Evolutionary conservation across 495 filamentous ascomycete species (phyloP).

Genomic region (Talaromyces proteolyticus): DNA sequence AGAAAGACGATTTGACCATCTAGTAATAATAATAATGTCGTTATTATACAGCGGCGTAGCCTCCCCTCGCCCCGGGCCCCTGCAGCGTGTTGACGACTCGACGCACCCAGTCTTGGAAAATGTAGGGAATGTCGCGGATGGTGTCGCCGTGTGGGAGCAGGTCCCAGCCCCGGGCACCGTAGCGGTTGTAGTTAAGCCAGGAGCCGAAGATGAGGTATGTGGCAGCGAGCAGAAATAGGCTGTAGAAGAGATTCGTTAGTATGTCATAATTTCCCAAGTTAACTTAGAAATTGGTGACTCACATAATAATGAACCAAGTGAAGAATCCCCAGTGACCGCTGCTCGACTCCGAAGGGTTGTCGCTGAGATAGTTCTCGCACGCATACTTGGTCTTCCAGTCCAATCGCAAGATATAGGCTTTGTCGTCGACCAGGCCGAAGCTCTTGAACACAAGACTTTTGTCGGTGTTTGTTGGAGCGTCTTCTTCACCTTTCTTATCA

Average conservation of each 20-base stretch:
- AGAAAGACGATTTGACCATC: no score
- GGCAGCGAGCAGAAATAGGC: slow-evolving; percentile 77
- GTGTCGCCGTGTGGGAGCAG: slow-evolving; percentile 89
- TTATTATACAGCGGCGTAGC: slow-evolving; percentile 83
- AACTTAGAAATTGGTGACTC: slow-evolving; percentile 30
- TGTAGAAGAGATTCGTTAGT: slow-evolving; percentile 23
- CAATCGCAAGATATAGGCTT: slow-evolving; percentile 54
- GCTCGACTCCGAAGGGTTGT: slow-evolving; percentile 37
- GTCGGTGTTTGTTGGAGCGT: slow-evolving; percentile 28
- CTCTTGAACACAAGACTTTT: slow-evolving; percentile 66
- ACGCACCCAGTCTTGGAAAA: slow-evolving; percentile 81
- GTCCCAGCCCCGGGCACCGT: slow-evolving; percentile 92
- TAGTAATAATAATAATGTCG: neutral
- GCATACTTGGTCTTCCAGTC: slow-evolving; percentile 83
- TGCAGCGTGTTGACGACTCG: slow-evolving; percentile 77
- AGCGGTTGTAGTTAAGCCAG: slow-evolving; percentile 98
- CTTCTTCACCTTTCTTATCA: slow-evolving; percentile 14
- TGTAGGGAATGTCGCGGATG: slow-evolving; percentile 85
- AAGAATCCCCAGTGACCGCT: slow-evolving; percentile 79
- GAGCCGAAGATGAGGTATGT: slow-evolving; percentile 96
- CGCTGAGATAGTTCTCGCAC: slow-evolving; percentile 52
- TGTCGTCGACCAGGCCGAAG: slow-evolving; percentile 51
- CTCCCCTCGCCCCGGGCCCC: slow-evolving; percentile 70
- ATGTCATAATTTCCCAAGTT: neutral
- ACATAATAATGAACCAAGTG: slow-evolving; percentile 96